Conservation (phyloP, 2,329 filamentous ascomycete genomes). For the Alternaria atra region DNA sequence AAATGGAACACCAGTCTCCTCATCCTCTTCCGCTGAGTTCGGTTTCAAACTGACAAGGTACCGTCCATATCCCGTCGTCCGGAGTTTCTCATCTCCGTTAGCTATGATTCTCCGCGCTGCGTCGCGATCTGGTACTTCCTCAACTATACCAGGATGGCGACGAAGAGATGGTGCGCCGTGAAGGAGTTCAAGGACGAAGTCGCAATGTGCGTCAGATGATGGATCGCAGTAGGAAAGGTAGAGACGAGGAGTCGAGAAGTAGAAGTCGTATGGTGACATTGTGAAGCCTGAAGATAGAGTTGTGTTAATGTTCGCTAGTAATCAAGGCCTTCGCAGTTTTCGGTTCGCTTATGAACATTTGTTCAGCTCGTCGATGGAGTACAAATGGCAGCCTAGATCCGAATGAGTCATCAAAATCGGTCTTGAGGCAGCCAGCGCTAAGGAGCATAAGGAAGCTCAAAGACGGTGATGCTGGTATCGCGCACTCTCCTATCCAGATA, state of each 20-base stretch:
- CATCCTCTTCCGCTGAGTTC: background rate
- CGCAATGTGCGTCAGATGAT: constrained; percentile 22
- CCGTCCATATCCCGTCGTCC: constrained; percentile 36
- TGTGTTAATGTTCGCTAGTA: background rate
- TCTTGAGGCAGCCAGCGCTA: constrained; percentile 7
- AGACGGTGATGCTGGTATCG: background rate
- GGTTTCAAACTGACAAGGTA: constrained; percentile 35
- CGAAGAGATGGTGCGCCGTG: constrained; percentile 5
- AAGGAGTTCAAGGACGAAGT: constrained; percentile 17
- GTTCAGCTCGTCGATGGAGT: background rate
- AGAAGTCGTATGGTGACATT: constrained; percentile 61
- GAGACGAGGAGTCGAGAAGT: constrained; percentile 64
- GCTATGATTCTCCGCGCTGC: constrained; percentile 20
- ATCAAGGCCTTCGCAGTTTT: background rate
- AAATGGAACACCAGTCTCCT: background rate
- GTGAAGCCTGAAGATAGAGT: background rate
- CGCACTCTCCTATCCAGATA: background rate
- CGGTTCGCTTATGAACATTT: background rate
- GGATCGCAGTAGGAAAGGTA: constrained; percentile 30
- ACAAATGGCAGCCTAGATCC: background rate
- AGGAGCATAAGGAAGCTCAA: constrained; percentile 7
- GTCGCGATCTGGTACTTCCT: constrained; percentile 2
- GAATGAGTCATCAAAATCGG: constrained; percentile 6
- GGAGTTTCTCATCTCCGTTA: constrained; percentile 13
- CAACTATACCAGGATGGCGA: background rate